phyloP scores from a whole-genome alignment of 2,329 filamentous ascomycete species.

The Aureobasidium sp. region DNA sequence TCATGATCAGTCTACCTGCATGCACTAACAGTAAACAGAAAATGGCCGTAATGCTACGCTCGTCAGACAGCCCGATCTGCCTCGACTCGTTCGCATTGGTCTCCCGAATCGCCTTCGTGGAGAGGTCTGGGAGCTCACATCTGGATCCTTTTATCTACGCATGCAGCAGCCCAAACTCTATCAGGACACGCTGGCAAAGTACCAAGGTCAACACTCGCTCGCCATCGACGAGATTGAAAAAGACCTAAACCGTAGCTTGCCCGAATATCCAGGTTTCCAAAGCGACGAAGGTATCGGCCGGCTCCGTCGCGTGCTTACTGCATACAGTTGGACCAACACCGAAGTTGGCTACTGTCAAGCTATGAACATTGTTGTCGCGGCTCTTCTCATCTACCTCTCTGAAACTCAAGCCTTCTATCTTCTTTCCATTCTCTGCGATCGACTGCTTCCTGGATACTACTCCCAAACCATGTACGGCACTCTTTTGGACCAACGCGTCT shows the following conservation, averaged over 20 bases:
- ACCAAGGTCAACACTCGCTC: constrained; percentile 77
- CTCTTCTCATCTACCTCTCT: constrained; percentile 97
- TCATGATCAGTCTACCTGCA: background rate
- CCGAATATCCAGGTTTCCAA: constrained; percentile 96
- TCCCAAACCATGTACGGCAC: constrained; percentile 99
- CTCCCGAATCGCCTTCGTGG: constrained; percentile 87
- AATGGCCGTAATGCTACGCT: constrained; percentile 90
- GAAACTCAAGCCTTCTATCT: constrained; percentile 94
- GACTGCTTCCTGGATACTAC: constrained; percentile 91
- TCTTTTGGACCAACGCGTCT: constrained; percentile 90
- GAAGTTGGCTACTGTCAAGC: constrained; percentile 98
- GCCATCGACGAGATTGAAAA: constrained; percentile 99
- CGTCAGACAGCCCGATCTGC: constrained; percentile 92
- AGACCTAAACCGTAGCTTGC: constrained; percentile 89
- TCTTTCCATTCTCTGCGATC: constrained; percentile 83
- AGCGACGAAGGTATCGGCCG: constrained; percentile 90
- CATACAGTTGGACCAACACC: constrained; percentile 94
- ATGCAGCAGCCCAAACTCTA: constrained; percentile 81
- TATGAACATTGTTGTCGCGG: constrained; percentile 99
- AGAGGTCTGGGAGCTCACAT: constrained; percentile 93
- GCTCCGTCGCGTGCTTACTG: constrained; percentile 82
- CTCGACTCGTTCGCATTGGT: constrained; percentile 93
- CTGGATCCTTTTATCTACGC: constrained; percentile 81
- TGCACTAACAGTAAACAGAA: constrained; percentile 43
- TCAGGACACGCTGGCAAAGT: constrained; percentile 74